A percentile compares a stretch with the other conserved stretches of the same genome.
phyloP scores from a whole-genome alignment of 306 rosid genomes.

The Comarum palustre region DNA sequence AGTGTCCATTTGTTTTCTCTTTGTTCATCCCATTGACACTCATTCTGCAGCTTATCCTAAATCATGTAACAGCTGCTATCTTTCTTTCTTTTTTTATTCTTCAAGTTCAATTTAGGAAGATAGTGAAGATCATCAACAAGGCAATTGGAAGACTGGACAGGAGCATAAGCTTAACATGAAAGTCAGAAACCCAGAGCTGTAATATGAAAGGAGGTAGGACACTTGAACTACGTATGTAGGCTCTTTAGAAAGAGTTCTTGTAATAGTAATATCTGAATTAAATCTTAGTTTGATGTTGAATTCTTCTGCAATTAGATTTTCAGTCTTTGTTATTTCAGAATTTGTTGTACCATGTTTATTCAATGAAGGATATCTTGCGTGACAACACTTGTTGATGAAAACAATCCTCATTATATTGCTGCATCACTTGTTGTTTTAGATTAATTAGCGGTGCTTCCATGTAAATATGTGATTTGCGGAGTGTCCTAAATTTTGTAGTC shows the following conservation, averaged over 20 bases:
- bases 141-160: conserved; percentile 49
- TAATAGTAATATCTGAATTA: conserved; percentile 43
- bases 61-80: conserved; percentile 38
- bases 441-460: neutral
- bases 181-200: conserved; percentile 44
- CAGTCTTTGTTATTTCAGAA: conserved; percentile 11
- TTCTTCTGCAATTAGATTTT: conserved; percentile 34
- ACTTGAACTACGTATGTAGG: conserved; percentile 29
- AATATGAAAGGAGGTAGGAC: conserved; percentile 56
- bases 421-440: neutral
- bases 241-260: conserved; percentile 29
- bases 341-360: conserved; percentile 24
- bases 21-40: conserved; percentile 33
- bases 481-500: neutral
- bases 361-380: conserved; percentile 30
- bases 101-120: conserved; percentile 46
- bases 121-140: conserved; percentile 48
- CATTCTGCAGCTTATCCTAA: conserved; percentile 21
- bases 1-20: conserved; percentile 36
- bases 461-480: neutral
- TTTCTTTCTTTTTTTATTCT: conserved; percentile 26
- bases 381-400: conserved; percentile 5
- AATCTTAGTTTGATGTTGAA: conserved; percentile 39
- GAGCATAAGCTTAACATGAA: conserved; percentile 45
- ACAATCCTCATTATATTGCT: neutral